Evolutionary conservation across 768 basidiomycete genomes (phyloP), one percentile per base, ranked within the genome.

Genomic region (Mrakia gelida): DNA sequence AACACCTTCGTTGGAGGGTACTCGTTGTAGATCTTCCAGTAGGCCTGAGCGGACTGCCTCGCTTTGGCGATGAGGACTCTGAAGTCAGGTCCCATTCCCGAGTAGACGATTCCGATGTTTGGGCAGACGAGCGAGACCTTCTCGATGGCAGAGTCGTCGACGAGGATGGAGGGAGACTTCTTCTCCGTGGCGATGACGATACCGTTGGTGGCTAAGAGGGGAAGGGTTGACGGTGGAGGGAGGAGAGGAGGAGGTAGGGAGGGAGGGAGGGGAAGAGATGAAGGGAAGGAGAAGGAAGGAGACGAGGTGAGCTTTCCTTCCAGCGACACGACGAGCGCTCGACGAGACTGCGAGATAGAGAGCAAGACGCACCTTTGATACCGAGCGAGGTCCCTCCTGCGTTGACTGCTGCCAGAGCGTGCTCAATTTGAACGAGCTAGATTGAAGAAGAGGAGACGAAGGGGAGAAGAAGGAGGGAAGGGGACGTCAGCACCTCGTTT

Each of bases 161-260:
- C 93, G 81, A 99, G 89, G 83, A 98, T 91, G 16, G 97, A 99
- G 28, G 96, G 94, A 16, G 95, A 90, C 87, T 98, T 98, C 91
- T 99, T 99, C 87, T 98, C 97, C 9, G 97, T 98, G 59, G 97
- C 96, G 81, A 99, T 94, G 80, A 99, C 97, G 83, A 99, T 96
- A 78, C 97, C 97, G 85, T 99, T 99, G 62, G 97, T 93, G 41
- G 97, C 97, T 98, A 7, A 2, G 15, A 74, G 4, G 15, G 18
- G 75, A 26, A 45, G 63, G 49, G 23, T 61, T 26, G 34, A 38
- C 61, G 73, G 3, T 23, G 49, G 49, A 34, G 26, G 49, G 15
- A 28, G 65, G 45, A 75, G 41, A 45, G 10, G 52, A 34, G 15
- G 28, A 56, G 3, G 59, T 7, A 43, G 21, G 6, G 54, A 71